Base-by-base conservation (phyloP, 768 basidiomycete species). In the Hydnomerulius pinastri region DNA sequence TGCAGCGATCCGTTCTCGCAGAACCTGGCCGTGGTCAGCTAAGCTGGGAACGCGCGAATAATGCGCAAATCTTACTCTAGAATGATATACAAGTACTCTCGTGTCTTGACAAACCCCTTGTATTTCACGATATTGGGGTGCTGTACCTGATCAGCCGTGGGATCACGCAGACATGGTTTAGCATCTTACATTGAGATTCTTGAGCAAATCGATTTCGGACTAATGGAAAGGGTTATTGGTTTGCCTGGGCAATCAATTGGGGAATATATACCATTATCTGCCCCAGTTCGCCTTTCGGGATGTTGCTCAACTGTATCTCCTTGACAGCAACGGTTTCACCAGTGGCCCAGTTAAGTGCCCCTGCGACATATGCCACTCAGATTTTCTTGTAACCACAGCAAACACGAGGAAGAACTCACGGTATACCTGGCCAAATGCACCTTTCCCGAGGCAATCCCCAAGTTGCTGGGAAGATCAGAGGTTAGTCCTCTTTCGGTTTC, bases 321-420 rank as follows among this genome's bases (percentile, higher is more conserved):
- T 99, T 99, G 63, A 99, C 89, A 3, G 97, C 97, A 35, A 98
- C 96, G 2, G 96, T 97, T 74, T 98, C 97, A 21, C 97, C 97
- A 21, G 93, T 98, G 13, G 90, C 88, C 87, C 92, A 94, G 62
- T 96, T 95, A 64, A 96, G 73, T 41, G 90, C 90, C 58, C 90
- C 90, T 92, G 57, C 29, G 12, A 40, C 36, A 42, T 13, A 36
- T 43, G 38, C 23, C 32, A 15, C 86, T 86, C 88, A 88, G 60
- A n/a, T n/a, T 91, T 90, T 59, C 90, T 70, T 36, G 82, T 82
- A 57, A 84, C 83, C 87, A 55, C 36, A 12, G 32, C 40, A 48
- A 15, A 33, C 20, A 46, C 10, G 13, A 24, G 18, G 35, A 27
- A 40, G 49, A 36, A 83, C 91, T 68, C 74, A 90, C 94, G 87